Base-by-base conservation (phyloP, 2,329 filamentous ascomycete genomes). In the Fonsecaea pugnacius region DNA sequence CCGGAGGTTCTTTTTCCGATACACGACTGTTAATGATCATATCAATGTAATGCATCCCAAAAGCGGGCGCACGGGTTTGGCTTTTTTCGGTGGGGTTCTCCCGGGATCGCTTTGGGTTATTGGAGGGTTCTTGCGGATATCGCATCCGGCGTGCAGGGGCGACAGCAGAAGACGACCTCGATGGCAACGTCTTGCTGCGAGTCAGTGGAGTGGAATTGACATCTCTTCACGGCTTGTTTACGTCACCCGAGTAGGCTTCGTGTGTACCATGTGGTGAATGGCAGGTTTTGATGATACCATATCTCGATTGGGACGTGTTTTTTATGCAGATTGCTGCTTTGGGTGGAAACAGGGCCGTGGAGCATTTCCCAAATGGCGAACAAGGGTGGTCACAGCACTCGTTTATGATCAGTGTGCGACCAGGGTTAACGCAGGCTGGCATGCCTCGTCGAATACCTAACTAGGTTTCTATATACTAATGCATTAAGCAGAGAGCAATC, bases 31-130 rank as follows among this genome's bases (percentile, higher is more conserved):
- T 60, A 27, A 60, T 50, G 58, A 60, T 16, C 35, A 46, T 53
- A 52, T 38, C 57, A 62, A 35, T 62, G 53, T 64, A 64, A 58
- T 64, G 58, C 58, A 58, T 60, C 56, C 38, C 52, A 63, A 67
- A 63, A 67, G 64, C 64, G 64, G 58, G 64, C 61, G 57, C 35
- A 46, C 46, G 32, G 51, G 51, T 40, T 60, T 48, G 30, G 43
- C 21, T 18, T 54, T 46, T n/a, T 53, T 46, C 38, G 35, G 52
- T 52, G 38, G 43, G 43, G 43, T 48, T 12, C 12, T 18, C 38
- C 12, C 16, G 24, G 16, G 1, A 30, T 33, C 10, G 30, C 56
- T 21, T 21, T 27, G 36, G 54, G 30, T 12, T 35, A 9, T 40
- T 40, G 8, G 43, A 27, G 32, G 40, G 43, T 21, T 52, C 10